Base-by-base conservation (phyloP, 108 stramenopile species). In the Stephanodiscus triporus region DNA sequence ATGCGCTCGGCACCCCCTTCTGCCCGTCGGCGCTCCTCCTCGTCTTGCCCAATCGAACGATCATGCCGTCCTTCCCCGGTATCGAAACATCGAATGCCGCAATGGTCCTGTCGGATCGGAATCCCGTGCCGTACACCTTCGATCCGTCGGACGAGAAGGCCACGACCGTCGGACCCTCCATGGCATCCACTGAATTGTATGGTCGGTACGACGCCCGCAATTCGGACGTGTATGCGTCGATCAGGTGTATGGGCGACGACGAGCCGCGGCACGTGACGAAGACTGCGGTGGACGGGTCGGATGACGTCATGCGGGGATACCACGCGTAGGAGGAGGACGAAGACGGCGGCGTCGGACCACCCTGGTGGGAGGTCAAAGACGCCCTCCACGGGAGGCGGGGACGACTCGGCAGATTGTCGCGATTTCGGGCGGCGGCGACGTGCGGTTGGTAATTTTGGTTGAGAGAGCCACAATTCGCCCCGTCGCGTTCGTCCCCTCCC, bases 191-290 rank as follows among this genome's bases (percentile, higher is more conserved):
- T 9, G 70, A 73, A 78, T 95, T 92, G 78, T 83, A 83, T 27
- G 94, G 91, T 29, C 86, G 72, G 63, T 95, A 95, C 11, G 90
- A 86, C 34, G 91, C 91, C 43, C 94, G 87, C 27, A 95, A 71
- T 38, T 61, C 30, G 7, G 87, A 90, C 6, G 81, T 89, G 71
- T 92, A 95, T 34, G 94, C 94, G 64, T 95, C 94, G 61, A 83
- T 87, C 29, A 95, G 62, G 72, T 92, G 94, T 20, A 95, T 84
- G 9, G 94, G 91, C 49, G 68, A 47, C 30, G 72, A 69, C 47
- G 89, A 86, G 29, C 89, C 89, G 30, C 88, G 82, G 30, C 76
- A 75, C 1, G 70, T 66, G 37, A 29, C 55, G 27, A 67, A 78
- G 0, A 72, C 43, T 49, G 50, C 65, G 19, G 77, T 65, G 6